Base-by-base conservation (phyloP, 1,284 basidiomycete species). In the Moniliophthora roreri region DNA sequence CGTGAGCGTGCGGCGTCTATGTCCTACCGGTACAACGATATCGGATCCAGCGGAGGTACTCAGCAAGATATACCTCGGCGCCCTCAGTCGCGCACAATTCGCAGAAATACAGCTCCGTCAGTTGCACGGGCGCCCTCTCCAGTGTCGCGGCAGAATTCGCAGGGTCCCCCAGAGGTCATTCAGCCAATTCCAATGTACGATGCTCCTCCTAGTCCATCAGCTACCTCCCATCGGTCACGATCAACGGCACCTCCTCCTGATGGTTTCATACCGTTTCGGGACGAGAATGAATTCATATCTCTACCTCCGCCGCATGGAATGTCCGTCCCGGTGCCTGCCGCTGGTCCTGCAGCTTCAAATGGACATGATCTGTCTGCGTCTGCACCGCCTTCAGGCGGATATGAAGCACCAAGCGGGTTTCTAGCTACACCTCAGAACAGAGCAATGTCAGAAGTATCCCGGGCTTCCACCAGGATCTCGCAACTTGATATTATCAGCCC, bases 241-340 rank as follows among this genome's bases (percentile, higher is more conserved):
- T 46, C 44, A 16, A 40, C 26, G 20, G 18, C 50, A 35, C 48
- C 34, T 26, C 36, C 44, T 7, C 55, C 51, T 2, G 51, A 55
- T 46, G 48, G 48, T 24, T 52, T 42, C n/a, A 52, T 55, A 21
- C 54, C 54, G 2, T 45, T 38, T 15, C 28, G 28, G 39, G 35
- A 23, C 21, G 50, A 38, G 15, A 41, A 49, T 32, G 50, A 34
- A 26, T 52, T 32, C 24, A 52, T 52, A 16, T 24, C 50, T 20
- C 36, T 52, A 41, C 54, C 54, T 45, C 50, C 50, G n/a, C 50
- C 51, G 4, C 54, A 52, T 18, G 54, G 48, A 11, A 46, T 52
- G 21, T 38, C n/a, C 1, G 23, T 24, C 23, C 54, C 50, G 15
- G 50, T 52, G 9, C 47, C 47, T 3, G 28, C 53, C 37, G 11